Evolutionary conservation across 2,329 filamentous ascomycete genomes (phyloP).

Genomic region (Teratosphaeria viscida): DNA sequence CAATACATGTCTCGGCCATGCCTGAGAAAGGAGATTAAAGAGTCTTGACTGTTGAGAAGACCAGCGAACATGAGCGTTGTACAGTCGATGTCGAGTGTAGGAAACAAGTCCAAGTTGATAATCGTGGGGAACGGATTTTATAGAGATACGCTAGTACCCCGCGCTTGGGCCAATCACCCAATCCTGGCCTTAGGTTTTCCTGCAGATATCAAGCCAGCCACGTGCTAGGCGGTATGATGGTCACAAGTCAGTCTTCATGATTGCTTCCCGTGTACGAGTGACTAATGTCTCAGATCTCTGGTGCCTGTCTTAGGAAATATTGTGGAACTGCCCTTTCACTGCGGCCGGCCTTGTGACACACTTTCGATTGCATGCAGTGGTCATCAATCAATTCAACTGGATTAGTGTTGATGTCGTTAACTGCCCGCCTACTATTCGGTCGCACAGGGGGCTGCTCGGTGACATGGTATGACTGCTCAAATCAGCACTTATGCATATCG

Average conservation of each 20-base stretch:
- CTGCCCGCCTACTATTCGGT: too few species aligned
- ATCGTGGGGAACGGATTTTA: neutral
- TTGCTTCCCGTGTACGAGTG: neutral
- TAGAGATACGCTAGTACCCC: neutral
- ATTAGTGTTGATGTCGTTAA: too few species aligned
- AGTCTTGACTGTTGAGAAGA: neutral
- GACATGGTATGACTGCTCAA: too few species aligned
- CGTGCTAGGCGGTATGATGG: neutral
- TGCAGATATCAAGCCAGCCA: neutral
- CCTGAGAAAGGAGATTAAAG: neutral
- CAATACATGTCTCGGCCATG: constrained; percentile 61
- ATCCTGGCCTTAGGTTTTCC: neutral
- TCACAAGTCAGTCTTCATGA: neutral
- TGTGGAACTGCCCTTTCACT: neutral
- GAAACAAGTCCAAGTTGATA: neutral
- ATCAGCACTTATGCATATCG: too few species aligned
- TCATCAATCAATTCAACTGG: neutral
- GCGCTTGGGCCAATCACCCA: neutral
- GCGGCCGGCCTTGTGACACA: neutral
- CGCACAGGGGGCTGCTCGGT: too few species aligned
- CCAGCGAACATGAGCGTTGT: neutral
- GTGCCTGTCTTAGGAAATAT: neutral
- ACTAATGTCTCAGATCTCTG: neutral
- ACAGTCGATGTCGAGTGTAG: neutral
- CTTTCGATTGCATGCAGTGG: neutral